Evolutionary conservation across 176 grass and related monocot genomes (phyloP), one percentile per base, ranked within the genome.

Genomic region (Panicum miliaceum): DNA sequence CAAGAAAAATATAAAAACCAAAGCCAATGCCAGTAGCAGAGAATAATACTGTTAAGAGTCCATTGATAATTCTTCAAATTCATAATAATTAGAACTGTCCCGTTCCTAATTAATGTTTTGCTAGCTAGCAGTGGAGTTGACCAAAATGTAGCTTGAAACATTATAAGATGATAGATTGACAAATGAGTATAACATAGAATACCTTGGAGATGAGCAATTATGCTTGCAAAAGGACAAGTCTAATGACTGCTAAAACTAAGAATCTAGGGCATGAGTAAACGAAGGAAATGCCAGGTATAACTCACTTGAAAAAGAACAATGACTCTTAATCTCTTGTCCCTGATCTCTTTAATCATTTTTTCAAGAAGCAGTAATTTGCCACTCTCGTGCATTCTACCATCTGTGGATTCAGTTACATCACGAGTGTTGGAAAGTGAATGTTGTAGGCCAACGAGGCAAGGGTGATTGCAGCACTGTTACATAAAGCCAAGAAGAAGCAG

Each of bases 381-480:
- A 41, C 92, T 93, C 64, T 83, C 82, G 79, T 70, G 79, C 52
- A 90, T 81, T 61, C 76, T 86, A 66, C 51, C 72, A 90, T 94
- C 81, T 22, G 64, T 60, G 60, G 83, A 83, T 45, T 94, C 87
- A 71, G 53, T 64, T 32, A 74, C 32, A 70, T 86, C 65, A 23
- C 32, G 68, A 62, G 90, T 82, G 57, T 79, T 86, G 56, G 45
- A 74, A 71, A 68, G 82, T 72, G 71, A 83, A n/a, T 62, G 56
- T 73, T 76, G 90, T 56, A 88, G 70, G 45, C 93, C 82, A 85
- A 98, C 76, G 5, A 93, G 89, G 82, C 89, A 94, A 79, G 95
- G 95, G 73, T 98, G 92, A 68, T 94, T 89, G 47, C 95, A 98
- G 88, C 92, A 98, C 95, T 98, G 89, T 71, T 75, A 89, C 64